Conservation (phyloP, 2,329 filamentous ascomycete genomes). For the Alternaria triticimaculans region DNA sequence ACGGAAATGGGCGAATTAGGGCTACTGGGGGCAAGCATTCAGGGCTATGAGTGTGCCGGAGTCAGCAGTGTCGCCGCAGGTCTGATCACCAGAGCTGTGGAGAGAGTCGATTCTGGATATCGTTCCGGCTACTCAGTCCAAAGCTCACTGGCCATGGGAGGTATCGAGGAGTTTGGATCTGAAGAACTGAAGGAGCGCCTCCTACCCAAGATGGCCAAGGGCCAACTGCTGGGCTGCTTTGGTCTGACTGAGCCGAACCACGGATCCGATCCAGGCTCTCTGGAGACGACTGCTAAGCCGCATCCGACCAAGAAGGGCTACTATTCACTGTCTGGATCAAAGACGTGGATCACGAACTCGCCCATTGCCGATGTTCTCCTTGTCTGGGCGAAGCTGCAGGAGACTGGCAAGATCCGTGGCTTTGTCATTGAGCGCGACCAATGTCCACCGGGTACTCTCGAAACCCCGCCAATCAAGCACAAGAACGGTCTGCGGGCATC, state of each 20-base stretch:
- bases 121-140: constrained; percentile 93
- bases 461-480: constrained; percentile 90
- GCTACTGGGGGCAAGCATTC: constrained; percentile 83
- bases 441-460: constrained; percentile 85
- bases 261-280: constrained; percentile 86
- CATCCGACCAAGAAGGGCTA: constrained; percentile 86
- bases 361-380: constrained; percentile 85
- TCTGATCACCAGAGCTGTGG: constrained; percentile 87
- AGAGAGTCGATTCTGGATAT: constrained; percentile 90
- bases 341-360: constrained; percentile 97
- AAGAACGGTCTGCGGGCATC: constrained; percentile 94
- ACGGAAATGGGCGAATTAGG: constrained; percentile 92
- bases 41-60: constrained; percentile 88
- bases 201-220: constrained; percentile 80
- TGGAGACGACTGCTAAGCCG: constrained; percentile 86
- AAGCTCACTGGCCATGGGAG: constrained; percentile 91
- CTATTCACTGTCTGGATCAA: constrained; percentile 77
- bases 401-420: constrained; percentile 91
- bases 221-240: constrained; percentile 83
- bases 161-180: constrained; percentile 87
- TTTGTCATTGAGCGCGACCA: constrained; percentile 87
- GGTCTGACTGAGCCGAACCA: constrained; percentile 93
- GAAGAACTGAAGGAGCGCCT: constrained; percentile 86
- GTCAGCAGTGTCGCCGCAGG: constrained; percentile 88
- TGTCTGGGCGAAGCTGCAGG: constrained; percentile 91